A percentile compares a stretch with the other conserved stretches of the same genome.
Conservation (phyloP, 768 basidiomycete species). For the Mycena haematopus region DNA sequence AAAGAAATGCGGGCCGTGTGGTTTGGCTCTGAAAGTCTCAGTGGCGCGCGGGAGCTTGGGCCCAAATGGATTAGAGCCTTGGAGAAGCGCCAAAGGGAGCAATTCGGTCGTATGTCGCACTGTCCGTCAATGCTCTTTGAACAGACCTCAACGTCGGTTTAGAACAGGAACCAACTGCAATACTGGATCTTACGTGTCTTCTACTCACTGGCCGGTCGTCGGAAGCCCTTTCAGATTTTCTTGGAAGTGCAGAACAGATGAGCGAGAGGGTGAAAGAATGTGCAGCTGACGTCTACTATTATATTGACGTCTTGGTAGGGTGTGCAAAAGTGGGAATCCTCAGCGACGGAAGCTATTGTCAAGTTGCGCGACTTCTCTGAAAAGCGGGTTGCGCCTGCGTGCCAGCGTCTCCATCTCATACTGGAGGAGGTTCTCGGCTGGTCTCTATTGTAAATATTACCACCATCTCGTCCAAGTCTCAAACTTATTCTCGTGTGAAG, state of each 20-base stretch:
- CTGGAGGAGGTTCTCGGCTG: conserved; percentile 83
- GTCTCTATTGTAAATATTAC: conserved; percentile 63
- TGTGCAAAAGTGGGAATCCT: conserved; percentile 83
- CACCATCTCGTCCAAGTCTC: conserved; percentile 15
- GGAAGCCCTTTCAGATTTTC: conserved; percentile 73
- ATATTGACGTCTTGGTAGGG: conserved; percentile 54
- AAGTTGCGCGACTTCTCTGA: conserved; percentile 79
- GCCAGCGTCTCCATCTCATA: conserved; percentile 77
- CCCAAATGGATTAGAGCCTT: conserved; percentile 73
- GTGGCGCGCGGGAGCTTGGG: conserved; percentile 75
- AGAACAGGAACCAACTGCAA: conserved; percentile 68
- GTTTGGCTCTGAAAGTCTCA: conserved; percentile 71
- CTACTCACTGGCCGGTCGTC: conserved; percentile 76
- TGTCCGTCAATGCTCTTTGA: conserved; percentile 1
- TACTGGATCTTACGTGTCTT: conserved; percentile 74
- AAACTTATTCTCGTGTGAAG: conserved; percentile 43
- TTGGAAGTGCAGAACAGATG: conserved; percentile 80
- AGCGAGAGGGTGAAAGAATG: conserved; percentile 71
- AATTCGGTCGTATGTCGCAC: conserved; percentile 64
- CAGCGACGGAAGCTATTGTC: conserved; percentile 70
- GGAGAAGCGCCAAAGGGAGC: conserved; percentile 66
- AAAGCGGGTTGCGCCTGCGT: conserved; percentile 72
- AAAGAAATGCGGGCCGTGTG: conserved; percentile 77
- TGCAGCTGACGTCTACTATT: conserved; percentile 12
- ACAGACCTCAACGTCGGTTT: conserved; percentile 19